Conservation (phyloP, 768 basidiomycete genomes). For the Flagelloscypha sp. region DNA sequence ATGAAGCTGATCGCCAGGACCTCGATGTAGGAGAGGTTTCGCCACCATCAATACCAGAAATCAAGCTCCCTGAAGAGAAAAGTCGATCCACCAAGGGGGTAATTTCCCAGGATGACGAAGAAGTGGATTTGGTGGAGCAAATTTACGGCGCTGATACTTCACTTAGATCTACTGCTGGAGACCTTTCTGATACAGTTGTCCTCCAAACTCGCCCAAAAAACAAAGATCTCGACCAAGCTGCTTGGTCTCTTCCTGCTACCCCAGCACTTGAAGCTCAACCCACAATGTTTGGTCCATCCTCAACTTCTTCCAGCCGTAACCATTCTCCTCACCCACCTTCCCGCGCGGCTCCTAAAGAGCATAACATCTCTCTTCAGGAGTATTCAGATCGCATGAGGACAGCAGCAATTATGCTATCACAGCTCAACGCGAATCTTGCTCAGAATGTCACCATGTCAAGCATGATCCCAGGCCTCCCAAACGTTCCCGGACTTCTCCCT, state of each 20-base stretch:
- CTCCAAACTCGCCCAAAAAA: slow-evolving; percentile 80
- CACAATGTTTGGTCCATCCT: slow-evolving; percentile 7
- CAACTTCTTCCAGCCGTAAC: slow-evolving; percentile 4
- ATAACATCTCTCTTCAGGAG: slow-evolving; percentile 75
- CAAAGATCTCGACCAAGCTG: slow-evolving; percentile 75
- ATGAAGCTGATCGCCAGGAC: too few species aligned
- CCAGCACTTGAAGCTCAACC: slow-evolving; percentile 31
- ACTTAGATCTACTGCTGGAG: slow-evolving; percentile 59
- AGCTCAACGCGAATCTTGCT: slow-evolving; percentile 76
- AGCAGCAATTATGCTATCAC: slow-evolving; percentile 96
- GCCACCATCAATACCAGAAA: too few species aligned
- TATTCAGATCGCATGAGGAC: slow-evolving; percentile 99
- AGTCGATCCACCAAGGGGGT: too few species aligned
- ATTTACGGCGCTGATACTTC: slow-evolving; percentile 76
- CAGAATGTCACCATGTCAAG: slow-evolving; percentile 43
- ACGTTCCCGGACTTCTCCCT: slow-evolving; percentile 12
- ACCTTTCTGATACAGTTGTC: slow-evolving; percentile 79
- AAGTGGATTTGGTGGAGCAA: slow-evolving; percentile 96
- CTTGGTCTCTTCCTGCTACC: slow-evolving; percentile 68
- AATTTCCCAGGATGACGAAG: slow-evolving; percentile 75
- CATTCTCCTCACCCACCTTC: slow-evolving; percentile 10
- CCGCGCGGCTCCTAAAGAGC: slow-evolving; percentile 16
- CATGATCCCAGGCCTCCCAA: slow-evolving; percentile 8
- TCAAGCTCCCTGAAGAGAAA: too few species aligned
- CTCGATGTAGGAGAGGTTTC: too few species aligned